Conservation (phyloP, 805 yeast genomes). For the Metschnikowia hibisci region DNA sequence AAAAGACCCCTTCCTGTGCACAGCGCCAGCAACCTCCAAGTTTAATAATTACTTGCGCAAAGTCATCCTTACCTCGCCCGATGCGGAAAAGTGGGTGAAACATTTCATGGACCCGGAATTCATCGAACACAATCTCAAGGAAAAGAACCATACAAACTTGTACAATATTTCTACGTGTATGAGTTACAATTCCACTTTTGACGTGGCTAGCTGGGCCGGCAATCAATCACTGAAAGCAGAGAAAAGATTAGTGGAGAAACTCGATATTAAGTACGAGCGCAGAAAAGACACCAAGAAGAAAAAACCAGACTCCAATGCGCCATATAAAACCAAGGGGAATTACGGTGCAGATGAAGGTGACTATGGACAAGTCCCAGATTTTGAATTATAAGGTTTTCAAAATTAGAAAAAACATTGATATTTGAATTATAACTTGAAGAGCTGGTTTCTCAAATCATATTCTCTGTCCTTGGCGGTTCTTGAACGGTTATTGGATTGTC, state of each 20-base stretch:
- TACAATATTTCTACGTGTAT: slow-evolving; percentile 31
- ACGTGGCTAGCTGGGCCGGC: slow-evolving; percentile 18
- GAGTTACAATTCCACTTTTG: slow-evolving; percentile 14
- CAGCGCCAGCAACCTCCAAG: slow-evolving; percentile 32
- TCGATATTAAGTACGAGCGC: slow-evolving; percentile 23
- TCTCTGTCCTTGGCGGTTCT: slow-evolving; percentile 44
- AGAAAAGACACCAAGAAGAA: slow-evolving; percentile 19
- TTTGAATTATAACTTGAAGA: slow-evolving; percentile 30
- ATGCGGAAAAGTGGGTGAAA: slow-evolving; percentile 8
- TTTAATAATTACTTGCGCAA: slow-evolving; percentile 16
- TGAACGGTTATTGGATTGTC: slow-evolving; percentile 31
- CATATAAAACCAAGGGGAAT: slow-evolving; percentile 16
- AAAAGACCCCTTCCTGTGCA: slow-evolving; percentile 21
- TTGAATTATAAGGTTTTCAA: slow-evolving; percentile 14
- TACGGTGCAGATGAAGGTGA: slow-evolving; percentile 25
- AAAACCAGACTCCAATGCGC: slow-evolving; percentile 4
- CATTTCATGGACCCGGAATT: slow-evolving; percentile 12
- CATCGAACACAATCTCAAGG: slow-evolving; percentile 18
- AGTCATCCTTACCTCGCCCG: slow-evolving; percentile 10
- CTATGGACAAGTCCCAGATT: slow-evolving; percentile 24
- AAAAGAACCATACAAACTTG: slow-evolving; percentile 23
- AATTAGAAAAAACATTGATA: too few relatives aligned
- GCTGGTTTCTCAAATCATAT: slow-evolving; percentile 34
- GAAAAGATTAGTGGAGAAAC: slow-evolving; percentile 22
- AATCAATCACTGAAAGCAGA: slow-evolving; percentile 9